These are phyloP conservation scores for Leonotis leonurus DNA, from an alignment of 257 asterid genomes.

Conservation along the genomic window DNA sequence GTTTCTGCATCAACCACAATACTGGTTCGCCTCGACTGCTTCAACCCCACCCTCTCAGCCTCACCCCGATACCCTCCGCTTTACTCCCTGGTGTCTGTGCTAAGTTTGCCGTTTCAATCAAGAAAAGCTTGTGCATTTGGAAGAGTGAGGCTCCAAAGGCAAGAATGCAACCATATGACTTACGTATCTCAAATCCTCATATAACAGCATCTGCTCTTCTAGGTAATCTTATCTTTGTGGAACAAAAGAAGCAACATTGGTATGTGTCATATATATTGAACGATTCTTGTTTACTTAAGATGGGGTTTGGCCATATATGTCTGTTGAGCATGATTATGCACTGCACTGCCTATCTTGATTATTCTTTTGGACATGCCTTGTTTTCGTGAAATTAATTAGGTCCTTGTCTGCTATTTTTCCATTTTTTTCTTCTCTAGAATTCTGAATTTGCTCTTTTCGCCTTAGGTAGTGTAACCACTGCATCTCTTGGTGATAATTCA, in stretches of 20 bases:
- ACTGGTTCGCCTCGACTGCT: slow-evolving; percentile 47
- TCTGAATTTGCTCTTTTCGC: not conserved
- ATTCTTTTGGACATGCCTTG: not conserved
- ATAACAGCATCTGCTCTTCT: slow-evolving; percentile 57
- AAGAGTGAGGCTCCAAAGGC: slow-evolving; percentile 63
- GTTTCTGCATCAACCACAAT: slow-evolving; percentile 49
- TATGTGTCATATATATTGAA: not conserved
- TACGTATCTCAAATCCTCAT: slow-evolving; percentile 67
- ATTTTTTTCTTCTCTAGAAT: not conserved
- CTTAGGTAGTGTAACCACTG: slow-evolving; percentile 57
- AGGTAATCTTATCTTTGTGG: slow-evolving; percentile 34
- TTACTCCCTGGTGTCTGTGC: slow-evolving; percentile 61
- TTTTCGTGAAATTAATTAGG: too few species aligned
- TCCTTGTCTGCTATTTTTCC: not conserved
- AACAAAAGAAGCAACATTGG: not conserved
- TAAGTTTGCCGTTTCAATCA: slow-evolving; percentile 54
- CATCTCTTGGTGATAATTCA: slow-evolving; percentile 49
- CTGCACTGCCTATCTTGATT: too few species aligned
- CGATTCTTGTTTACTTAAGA: not conserved
- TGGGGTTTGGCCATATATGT: not conserved
- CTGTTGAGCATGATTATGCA: not conserved
- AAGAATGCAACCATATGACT: slow-evolving; percentile 67
- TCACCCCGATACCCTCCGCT: slow-evolving; percentile 32
- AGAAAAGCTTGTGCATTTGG: slow-evolving; percentile 61
- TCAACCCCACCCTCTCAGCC: slow-evolving; percentile 25